Evolutionary conservation across 768 basidiomycete species (phyloP), one percentile per base, ranked within the genome.

Genomic region (Pulveroboletus frians): DNA sequence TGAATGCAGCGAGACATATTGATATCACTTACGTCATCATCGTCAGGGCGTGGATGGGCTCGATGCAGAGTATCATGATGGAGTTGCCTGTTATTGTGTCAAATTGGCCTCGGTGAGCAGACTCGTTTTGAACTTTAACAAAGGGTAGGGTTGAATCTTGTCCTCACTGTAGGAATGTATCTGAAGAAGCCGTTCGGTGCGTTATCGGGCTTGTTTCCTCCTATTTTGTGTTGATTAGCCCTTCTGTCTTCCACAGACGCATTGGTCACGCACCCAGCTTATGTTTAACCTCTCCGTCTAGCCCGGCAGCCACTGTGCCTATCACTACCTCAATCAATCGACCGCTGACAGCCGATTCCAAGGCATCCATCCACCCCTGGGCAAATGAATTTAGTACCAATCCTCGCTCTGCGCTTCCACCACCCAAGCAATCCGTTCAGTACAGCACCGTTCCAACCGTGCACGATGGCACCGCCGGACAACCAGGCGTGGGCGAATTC

Each of bases 61-160:
- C 78, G 5, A 81, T 81, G 57, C 71, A 77, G 41, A 78, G 80
- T 30, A 59, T 91, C 13, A 70, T 76, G 17, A 78, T 90, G 73
- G 86, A 89, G 26, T 69, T 92, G 23, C 89, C 89, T 15, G 76
- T 92, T 15, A 82, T 88, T 39, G 74, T 92, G 31, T 89, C 89
- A 5, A 91, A 91, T 57, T 92, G 89, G 89, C 86, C 85, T 57
- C 79, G 84, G 88, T 86, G 52, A 39, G 82, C 69, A 6, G 30
- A 21, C 41, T 18, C 21, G 18, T 4, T 34, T 13, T 29, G 6
- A 13, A 27, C 5, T n/a, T 46, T 6, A 15, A 52, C 31, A 14
- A 14, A 26, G 21, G 11, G 31, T n/a, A 29, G 17, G 9, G 5
- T 23, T 13, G 29, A 41, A 36, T 50, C n/a, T 37, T 2, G 8